phyloP scores from a whole-genome alignment of 2,329 filamentous ascomycete species.

The Ophiostoma sp. region DNA sequence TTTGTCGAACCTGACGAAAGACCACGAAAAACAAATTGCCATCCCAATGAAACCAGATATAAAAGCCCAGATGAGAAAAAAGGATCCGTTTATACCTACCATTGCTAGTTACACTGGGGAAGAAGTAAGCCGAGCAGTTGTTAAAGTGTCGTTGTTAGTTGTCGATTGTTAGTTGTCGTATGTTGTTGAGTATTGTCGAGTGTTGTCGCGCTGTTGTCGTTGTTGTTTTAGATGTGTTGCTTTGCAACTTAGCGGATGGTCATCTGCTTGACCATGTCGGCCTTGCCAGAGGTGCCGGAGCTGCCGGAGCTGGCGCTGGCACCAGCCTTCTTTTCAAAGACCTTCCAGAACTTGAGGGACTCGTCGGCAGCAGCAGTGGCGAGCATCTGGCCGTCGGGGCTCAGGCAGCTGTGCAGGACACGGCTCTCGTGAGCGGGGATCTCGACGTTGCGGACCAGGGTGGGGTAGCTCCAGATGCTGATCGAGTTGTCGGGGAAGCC shows the following conservation, averaged over 20 bases:
- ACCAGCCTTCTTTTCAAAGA: conserved; percentile 97
- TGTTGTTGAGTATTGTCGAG: conserved; percentile 9
- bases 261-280: conserved; percentile 90
- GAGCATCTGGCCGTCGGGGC: conserved; percentile 96
- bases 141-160: conserved; percentile 19
- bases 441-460: conserved; percentile 94
- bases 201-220: conserved; percentile 8
- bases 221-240: conserved; percentile 17
- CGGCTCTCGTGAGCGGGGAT: conserved; percentile 96
- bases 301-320: conserved; percentile 63
- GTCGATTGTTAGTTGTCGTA: conserved; percentile 11
- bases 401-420: conserved; percentile 94
- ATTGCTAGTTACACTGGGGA: conserved; percentile 34
- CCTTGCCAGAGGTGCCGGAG: conserved; percentile 72
- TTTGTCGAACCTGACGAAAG: conserved; percentile 26
- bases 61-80: conserved; percentile 9
- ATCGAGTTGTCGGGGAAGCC: conserved; percentile 99
- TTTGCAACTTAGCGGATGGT: conserved; percentile 69
- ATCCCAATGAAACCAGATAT: conserved; percentile 29
- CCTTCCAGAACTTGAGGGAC: conserved; percentile 99
- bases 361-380: conserved; percentile 95
- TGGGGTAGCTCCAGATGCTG: conserved; percentile 99
- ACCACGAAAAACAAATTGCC: conserved; percentile 25
- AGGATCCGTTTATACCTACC: conserved; percentile 46
- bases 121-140: conserved; percentile 26